A percentile compares a stretch with the other conserved stretches of the same genome.
These are phyloP conservation scores for Aristolochia contorta DNA, from an alignment of 164 flowering plant species.

Conservation along the genomic window DNA sequence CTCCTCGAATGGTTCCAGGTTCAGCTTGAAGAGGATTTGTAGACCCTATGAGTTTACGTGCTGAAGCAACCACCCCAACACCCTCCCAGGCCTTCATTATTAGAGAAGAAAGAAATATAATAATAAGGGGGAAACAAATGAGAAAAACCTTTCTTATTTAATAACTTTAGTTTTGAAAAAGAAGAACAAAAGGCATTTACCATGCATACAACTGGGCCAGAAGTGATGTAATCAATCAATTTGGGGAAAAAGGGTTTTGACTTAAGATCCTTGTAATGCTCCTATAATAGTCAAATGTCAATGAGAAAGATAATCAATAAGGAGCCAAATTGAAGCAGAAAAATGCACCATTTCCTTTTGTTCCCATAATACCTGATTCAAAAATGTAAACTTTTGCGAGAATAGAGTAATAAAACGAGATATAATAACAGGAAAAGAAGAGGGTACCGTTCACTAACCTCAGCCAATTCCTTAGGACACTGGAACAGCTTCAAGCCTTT, in stretches of 20 bases:
- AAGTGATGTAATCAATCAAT: conserved; percentile 76
- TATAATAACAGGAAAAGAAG: not conserved
- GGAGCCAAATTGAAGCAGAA: not conserved
- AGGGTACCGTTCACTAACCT: conserved; percentile 43
- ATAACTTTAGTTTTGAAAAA: not conserved
- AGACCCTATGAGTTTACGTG: conserved; percentile 85
- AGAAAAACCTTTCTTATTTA: not conserved
- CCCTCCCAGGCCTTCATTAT: conserved; percentile 90
- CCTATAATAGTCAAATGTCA: conserved; percentile 32
- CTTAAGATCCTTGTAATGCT: conserved; percentile 89
- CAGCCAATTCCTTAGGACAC: conserved; percentile 82
- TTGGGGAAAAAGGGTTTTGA: conserved; percentile 78
- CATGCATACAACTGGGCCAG: conserved; percentile 98
- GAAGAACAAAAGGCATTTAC: conserved; percentile 23
- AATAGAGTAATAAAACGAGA: not conserved
- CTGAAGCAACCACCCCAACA: conserved; percentile 90
- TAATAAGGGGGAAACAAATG: not conserved
- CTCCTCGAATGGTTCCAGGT: conserved; percentile 98
- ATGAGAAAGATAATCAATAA: not conserved
- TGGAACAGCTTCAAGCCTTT: conserved; percentile 90
- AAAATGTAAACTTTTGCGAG: not conserved
- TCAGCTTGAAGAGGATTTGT: conserved; percentile 95
- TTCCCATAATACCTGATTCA: not conserved
- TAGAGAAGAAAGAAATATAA: conserved; percentile 5
- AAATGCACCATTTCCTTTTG: not conserved